Conservation (phyloP, 1,284 basidiomycete genomes). For the Sporisorium scitamineum region DNA sequence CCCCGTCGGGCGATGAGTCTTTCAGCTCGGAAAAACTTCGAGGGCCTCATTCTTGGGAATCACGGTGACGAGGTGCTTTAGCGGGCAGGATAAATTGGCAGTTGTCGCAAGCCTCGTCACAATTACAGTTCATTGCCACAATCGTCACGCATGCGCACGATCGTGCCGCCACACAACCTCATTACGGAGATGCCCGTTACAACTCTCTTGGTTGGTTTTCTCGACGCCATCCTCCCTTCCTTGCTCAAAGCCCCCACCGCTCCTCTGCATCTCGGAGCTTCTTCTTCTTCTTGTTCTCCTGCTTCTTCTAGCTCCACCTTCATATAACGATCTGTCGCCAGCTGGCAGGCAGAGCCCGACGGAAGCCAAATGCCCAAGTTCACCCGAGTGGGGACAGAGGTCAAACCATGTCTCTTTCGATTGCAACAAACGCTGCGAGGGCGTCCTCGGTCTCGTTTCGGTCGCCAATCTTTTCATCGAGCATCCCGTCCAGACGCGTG, state of each 20-base stretch:
- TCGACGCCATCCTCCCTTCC: neutral
- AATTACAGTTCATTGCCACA: neutral
- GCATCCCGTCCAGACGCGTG: slow-evolving; percentile 4
- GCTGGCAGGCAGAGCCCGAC: slow-evolving; percentile 20
- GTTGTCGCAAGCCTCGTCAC: slow-evolving; percentile 1
- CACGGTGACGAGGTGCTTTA: neutral
- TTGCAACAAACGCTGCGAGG: neutral
- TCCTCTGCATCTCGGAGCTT: neutral
- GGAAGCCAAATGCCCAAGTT: slow-evolving; percentile 10
- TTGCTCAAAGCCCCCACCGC: neutral
- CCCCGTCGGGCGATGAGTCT: neutral
- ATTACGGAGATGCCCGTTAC: slow-evolving; percentile 2
- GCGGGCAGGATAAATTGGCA: neutral
- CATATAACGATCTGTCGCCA: neutral
- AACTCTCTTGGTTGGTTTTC: neutral
- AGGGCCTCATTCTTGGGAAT: neutral
- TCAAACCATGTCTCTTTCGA: neutral
- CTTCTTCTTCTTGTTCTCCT: slow-evolving; percentile 1
- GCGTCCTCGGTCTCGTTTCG: slow-evolving; percentile 11
- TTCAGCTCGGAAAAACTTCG: slow-evolving; percentile 1
- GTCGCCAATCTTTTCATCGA: slow-evolving; percentile 1
- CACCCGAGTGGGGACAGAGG: slow-evolving; percentile 12
- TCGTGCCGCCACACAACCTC: neutral
- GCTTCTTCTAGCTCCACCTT: neutral
- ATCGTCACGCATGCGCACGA: slow-evolving; percentile 5